phyloP scores from a whole-genome alignment of 768 basidiomycete species.

The Suillus subalutaceus region DNA sequence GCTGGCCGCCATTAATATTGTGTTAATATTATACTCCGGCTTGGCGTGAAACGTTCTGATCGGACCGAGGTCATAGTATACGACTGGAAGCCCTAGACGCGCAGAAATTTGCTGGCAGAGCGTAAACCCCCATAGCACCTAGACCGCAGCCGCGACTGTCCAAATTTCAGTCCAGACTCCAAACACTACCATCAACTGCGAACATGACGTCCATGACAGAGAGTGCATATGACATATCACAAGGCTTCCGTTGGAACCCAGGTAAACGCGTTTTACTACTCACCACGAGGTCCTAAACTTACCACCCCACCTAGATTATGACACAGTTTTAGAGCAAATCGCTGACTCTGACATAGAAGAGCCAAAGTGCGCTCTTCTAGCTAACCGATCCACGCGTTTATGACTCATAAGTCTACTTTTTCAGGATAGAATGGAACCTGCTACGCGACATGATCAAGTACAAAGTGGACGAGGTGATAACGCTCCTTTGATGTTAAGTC shows the following conservation, averaged over 20 bases:
- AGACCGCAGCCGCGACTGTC: not conserved
- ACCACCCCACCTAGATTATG: conserved; percentile 49
- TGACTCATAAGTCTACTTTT: conserved; percentile 16
- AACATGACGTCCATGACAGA: conserved; percentile 25
- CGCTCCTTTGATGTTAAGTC: not conserved
- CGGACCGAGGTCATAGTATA: not conserved
- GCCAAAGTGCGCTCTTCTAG: conserved; percentile 40
- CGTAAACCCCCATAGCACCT: conserved; percentile 10
- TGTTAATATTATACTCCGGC: not conserved
- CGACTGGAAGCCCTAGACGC: not conserved
- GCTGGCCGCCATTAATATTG: too few relatives aligned
- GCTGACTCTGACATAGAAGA: conserved; percentile 67
- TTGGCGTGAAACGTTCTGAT: not conserved
- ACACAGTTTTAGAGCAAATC: conserved; percentile 58
- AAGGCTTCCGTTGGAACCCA: conserved; percentile 52
- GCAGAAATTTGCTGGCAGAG: not conserved
- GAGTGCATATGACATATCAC: conserved; percentile 16
- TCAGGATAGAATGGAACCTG: conserved; percentile 68
- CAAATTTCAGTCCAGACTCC: not conserved
- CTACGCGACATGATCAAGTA: conserved; percentile 74
- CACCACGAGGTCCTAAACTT: conserved; percentile 7
- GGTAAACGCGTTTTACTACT: conserved; percentile 37
- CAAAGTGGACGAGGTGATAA: conserved; percentile 64
- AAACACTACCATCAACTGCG: not conserved
- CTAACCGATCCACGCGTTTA: conserved; percentile 9